Conservation (phyloP, 352 stramenopile genomes). For the Pythium aquatile region DNA sequence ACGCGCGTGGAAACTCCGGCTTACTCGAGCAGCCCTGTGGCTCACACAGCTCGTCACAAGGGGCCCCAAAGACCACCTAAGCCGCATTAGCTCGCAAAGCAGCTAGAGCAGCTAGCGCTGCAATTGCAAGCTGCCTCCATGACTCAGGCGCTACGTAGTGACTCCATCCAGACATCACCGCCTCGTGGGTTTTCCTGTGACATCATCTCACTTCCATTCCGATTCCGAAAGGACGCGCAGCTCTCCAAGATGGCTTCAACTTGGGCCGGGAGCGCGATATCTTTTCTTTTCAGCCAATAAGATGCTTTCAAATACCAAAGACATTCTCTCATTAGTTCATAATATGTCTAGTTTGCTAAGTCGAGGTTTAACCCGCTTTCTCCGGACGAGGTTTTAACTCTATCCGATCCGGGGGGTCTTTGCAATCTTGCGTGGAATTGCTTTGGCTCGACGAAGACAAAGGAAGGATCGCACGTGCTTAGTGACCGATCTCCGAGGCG, state of each 20-base stretch:
- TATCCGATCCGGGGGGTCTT: constrained; percentile 8
- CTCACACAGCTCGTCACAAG: background rate
- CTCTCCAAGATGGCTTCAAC: constrained; percentile 13
- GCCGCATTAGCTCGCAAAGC: background rate
- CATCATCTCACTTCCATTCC: constrained; percentile 3
- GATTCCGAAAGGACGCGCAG: background rate
- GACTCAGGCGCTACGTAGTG: background rate
- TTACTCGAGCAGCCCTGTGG: background rate
- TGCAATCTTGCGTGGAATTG: constrained; percentile 1
- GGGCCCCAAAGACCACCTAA: background rate
- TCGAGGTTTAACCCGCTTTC: constrained; percentile 13
- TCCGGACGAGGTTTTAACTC: background rate
- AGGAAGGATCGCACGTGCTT: constrained; percentile 3
- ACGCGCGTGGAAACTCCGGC: background rate
- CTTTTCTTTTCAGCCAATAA: constrained; percentile 22
- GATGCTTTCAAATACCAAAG: background rate
- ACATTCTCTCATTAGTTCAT: constrained; percentile 3
- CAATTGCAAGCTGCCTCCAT: background rate
- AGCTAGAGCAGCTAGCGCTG: background rate
- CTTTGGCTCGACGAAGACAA: constrained; percentile 8
- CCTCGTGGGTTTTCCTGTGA: background rate
- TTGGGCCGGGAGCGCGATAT: background rate
- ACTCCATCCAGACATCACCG: background rate
- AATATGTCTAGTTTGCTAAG: background rate
- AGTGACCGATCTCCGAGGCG: background rate